These are phyloP conservation scores for Graphilbum sp. DNA, from an alignment of 2,329 filamentous ascomycete species.

Conservation along the genomic window DNA sequence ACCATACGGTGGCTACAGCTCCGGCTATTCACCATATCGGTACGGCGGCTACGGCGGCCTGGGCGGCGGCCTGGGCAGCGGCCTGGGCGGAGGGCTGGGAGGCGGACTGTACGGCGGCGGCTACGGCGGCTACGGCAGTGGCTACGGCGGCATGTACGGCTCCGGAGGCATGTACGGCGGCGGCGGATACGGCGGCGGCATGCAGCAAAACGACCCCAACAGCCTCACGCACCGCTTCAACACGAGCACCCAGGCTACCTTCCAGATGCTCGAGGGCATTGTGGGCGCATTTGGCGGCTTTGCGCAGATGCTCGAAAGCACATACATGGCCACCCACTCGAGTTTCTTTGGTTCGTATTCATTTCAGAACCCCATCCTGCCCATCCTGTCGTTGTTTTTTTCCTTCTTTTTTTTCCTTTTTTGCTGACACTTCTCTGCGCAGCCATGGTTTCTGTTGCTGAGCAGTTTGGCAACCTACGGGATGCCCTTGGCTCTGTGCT, in stretches of 20 bases:
- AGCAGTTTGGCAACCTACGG: conserved; percentile 86
- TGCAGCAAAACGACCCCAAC: conserved; percentile 64
- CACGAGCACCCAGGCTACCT: conserved; percentile 89
- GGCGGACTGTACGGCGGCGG: conserved; percentile 25
- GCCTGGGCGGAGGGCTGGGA: conserved; percentile 15
- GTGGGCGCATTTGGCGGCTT: conserved; percentile 95
- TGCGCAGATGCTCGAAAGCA: conserved; percentile 98
- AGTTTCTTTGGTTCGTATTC: conserved; percentile 76
- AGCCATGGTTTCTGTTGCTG: conserved; percentile 97
- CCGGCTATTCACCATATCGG: conserved; percentile 32
- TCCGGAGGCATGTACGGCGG: conserved; percentile 33
- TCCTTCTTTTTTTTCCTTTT: conserved; percentile 1
- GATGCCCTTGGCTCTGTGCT: conserved; percentile 87
- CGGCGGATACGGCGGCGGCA: conserved; percentile 23
- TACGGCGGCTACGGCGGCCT: conserved; percentile 23
- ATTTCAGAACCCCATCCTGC: too few relatives aligned
- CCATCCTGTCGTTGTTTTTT: conserved; percentile 9
- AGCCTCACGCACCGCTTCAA: conserved; percentile 91
- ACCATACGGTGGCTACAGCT: conserved; percentile 17
- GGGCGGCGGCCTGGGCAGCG: conserved; percentile 24
- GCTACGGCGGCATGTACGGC: conserved; percentile 45
- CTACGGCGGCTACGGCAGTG: conserved; percentile 21
- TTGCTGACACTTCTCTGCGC: conserved; percentile 3
- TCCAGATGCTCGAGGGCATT: conserved; percentile 95
- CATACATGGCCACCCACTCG: conserved; percentile 98